Percentiles rank a stretch among this genome's conserved stretches.
Conservation (phyloP, 306 rosid genomes). For the Potentilla sterilis region DNA sequence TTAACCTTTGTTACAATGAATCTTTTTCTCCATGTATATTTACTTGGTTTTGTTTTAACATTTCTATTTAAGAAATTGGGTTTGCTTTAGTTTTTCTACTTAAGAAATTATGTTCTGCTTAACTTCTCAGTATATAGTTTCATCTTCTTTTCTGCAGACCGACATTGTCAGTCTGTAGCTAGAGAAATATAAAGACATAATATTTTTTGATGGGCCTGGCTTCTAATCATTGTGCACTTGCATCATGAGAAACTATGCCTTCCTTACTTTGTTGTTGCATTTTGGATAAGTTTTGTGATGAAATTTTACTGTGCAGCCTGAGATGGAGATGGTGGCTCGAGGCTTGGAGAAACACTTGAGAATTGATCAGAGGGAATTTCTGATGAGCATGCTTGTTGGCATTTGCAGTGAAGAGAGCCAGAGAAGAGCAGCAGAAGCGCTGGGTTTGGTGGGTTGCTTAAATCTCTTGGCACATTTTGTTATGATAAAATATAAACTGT, state of each 20-base stretch:
- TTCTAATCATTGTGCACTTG: neutral
- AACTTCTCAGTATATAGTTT: neutral
- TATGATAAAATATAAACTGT: neutral
- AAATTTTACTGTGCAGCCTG: constrained; percentile 55
- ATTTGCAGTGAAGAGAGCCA: constrained; percentile 61
- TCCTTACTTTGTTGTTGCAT: neutral
- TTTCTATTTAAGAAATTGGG: no score
- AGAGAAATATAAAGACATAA: neutral
- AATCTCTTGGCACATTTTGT: neutral
- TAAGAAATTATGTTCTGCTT: neutral
- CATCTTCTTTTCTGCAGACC: neutral
- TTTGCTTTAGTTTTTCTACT: neutral
- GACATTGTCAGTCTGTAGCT: neutral
- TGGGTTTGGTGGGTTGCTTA: constrained; percentile 61
- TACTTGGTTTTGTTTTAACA: no score
- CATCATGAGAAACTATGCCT: neutral
- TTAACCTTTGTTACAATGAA: neutral
- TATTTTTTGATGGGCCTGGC: neutral
- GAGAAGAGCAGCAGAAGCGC: constrained; percentile 70
- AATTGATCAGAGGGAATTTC: constrained; percentile 65
- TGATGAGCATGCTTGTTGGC: constrained; percentile 59
- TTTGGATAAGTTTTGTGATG: constrained; percentile 9
- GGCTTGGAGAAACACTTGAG: constrained; percentile 79
- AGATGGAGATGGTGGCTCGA: constrained; percentile 93
- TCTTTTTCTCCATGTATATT: neutral